A percentile compares a stretch with the other conserved stretches of the same genome.
Conservation (phyloP, 441 rosid genomes). For the Cnidoscolus chayamansa region DNA sequence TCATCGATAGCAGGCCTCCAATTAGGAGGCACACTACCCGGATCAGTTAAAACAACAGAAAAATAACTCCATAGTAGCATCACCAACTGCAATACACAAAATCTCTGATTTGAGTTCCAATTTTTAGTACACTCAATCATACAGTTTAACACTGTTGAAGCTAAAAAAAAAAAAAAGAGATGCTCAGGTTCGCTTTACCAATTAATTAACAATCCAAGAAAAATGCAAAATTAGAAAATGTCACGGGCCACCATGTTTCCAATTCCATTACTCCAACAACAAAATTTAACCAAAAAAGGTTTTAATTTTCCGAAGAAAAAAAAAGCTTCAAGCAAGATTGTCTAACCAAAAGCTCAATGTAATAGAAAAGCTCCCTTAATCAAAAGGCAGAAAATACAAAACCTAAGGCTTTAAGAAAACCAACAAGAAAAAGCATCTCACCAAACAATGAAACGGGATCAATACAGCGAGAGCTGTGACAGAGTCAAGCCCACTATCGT, state of each 20-base stretch:
- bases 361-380: background rate
- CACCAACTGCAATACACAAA: slow-evolving; percentile 49
- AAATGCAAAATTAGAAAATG: background rate
- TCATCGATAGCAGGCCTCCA: slow-evolving; percentile 69
- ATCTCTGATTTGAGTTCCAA: slow-evolving; percentile 16
- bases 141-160: slow-evolving; percentile 1
- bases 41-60: slow-evolving; percentile 77
- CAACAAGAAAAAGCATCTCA: slow-evolving; percentile 25
- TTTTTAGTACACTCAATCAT: slow-evolving; percentile 5
- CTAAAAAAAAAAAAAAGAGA: background rate
- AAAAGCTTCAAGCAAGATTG: background rate
- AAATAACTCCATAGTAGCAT: slow-evolving; percentile 91
- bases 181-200: background rate
- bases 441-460: slow-evolving; percentile 73
- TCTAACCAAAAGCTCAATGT: background rate
- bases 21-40: slow-evolving; percentile 75
- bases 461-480: slow-evolving; percentile 49
- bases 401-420: background rate
- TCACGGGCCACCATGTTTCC: background rate
- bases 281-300: background rate
- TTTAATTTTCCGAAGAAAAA: background rate
- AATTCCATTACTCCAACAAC: background rate
- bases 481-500: slow-evolving; percentile 58
- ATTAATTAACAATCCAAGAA: background rate
- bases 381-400: background rate